phyloP scores from a whole-genome alignment of 768 basidiomycete species.

The Leucogyrophana mollusca region DNA sequence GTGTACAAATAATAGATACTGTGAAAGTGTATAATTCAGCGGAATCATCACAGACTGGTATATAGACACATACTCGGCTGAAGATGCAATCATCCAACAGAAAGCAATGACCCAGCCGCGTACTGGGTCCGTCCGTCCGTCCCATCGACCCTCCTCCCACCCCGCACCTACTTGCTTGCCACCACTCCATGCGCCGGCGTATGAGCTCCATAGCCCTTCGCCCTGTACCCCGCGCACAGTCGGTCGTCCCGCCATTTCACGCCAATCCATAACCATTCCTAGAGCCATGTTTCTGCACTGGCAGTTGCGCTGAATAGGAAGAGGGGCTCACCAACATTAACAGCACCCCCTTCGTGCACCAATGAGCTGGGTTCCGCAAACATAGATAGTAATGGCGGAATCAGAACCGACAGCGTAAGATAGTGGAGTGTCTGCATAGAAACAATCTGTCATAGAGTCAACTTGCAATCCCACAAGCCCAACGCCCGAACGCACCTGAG shows the following conservation, averaged over 20 bases:
- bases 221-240: conserved; percentile 69
- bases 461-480: not conserved
- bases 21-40: conserved; percentile 7
- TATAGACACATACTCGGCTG: conserved; percentile 72
- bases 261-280: conserved; percentile 98
- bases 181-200: conserved; percentile 77
- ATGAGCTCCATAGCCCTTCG: conserved; percentile 62
- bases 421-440: conserved; percentile 94
- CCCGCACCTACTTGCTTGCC: conserved; percentile 69
- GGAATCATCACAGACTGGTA: conserved; percentile 6
- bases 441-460: conserved; percentile 63
- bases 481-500: conserved; percentile 57
- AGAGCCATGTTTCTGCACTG: conserved; percentile 7
- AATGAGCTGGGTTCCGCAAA: conserved; percentile 76
- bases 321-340: conserved; percentile 61
- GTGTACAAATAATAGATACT: conserved; percentile 81
- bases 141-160: conserved; percentile 52
- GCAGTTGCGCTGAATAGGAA: not conserved
- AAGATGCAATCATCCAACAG: conserved; percentile 82
- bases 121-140: conserved; percentile 70
- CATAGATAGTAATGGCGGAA: conserved; percentile 73
- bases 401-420: conserved; percentile 77
- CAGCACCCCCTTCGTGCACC: conserved; percentile 72
- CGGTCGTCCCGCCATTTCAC: conserved; percentile 86
- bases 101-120: conserved; percentile 90